Evolutionary conservation across 768 basidiomycete species (phyloP), one percentile per base, ranked within the genome.

Genomic region (Mycena indigotica): DNA sequence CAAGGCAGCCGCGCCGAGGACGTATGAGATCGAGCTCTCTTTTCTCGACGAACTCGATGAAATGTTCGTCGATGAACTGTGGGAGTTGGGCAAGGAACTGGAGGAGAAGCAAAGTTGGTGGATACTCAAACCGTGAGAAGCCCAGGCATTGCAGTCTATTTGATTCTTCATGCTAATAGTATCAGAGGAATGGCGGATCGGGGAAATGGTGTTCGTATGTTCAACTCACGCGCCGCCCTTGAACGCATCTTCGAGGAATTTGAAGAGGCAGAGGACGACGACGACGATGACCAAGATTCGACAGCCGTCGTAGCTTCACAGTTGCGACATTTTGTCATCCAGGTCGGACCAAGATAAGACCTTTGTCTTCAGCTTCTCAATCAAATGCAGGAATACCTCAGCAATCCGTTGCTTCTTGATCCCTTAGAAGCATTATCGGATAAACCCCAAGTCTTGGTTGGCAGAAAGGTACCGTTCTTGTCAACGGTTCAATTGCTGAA

Each of bases 1-100:
- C 32, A 73, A 67, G 46, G 66, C 64, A 28, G 80, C 85, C 13
- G 75, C 83, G 15, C 95, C 95, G 15, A 75, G 72, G 61, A 95
- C 93, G 6, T 95, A 87, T 80, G 85, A 90, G 55, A 76, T 97
- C 54, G 92, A 96, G 60, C 77, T 98, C 24, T 86, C 89, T 15
- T 94, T 89, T 69, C 88, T 88, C 3, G 96, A 99, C 72, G 97
- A 99, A 66, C 80, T 99, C 17, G 94, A 97, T 58, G 97, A 98
- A 72, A 77, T 93, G 73, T 90, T 95, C 84, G 73, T 83, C 28
- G 96, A 98, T 72, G 97, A 99, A 56, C 81, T 98, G 29, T 98
- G 87, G 81, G 95, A 97, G 50, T 82, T 98, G 15, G 85, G 82
- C 5, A 72, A 80, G 44, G 75, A 79, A 19, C 79, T 97, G 28